Conservation (phyloP, 768 basidiomycete species). For the Panellus pusillus region DNA sequence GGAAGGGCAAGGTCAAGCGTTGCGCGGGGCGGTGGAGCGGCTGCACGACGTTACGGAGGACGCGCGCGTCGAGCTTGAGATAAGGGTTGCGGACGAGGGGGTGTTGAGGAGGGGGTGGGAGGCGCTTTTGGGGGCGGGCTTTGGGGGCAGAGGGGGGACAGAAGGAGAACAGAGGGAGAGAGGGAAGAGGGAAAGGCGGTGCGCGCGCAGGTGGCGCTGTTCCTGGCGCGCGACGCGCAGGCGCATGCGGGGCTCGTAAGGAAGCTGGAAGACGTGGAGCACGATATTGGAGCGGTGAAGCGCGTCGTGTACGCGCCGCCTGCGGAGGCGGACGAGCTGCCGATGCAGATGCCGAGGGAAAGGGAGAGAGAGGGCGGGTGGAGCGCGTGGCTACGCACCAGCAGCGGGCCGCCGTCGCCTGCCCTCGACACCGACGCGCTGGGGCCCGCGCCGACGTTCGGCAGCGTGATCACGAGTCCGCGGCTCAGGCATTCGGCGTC, state of each 20-base stretch:
- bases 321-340: not conserved
- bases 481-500: constrained; percentile 45
- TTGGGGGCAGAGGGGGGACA: not conserved
- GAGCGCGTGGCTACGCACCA: constrained; percentile 58
- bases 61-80: constrained; percentile 80
- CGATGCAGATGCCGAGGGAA: not conserved
- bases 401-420: constrained; percentile 30
- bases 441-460: constrained; percentile 72
- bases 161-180: constrained; percentile 6
- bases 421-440: too few species aligned
- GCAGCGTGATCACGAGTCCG: constrained; percentile 68
- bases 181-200: constrained; percentile 37
- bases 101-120: constrained; percentile 66
- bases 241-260: constrained; percentile 48
- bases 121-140: constrained; percentile 50
- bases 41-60: constrained; percentile 78
- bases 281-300: constrained; percentile 75
- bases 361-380: constrained; percentile 40
- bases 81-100: constrained; percentile 70
- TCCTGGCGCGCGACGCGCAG: constrained; percentile 49
- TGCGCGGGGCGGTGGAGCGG: constrained; percentile 56
- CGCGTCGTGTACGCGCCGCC: constrained; percentile 24
- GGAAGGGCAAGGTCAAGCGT: constrained; percentile 27
- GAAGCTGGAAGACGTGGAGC: constrained; percentile 72
- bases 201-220: constrained; percentile 52